Evolutionary conservation across 1,284 basidiomycete genomes (phyloP).

Genomic region (Laetiporus sulphureus): DNA sequence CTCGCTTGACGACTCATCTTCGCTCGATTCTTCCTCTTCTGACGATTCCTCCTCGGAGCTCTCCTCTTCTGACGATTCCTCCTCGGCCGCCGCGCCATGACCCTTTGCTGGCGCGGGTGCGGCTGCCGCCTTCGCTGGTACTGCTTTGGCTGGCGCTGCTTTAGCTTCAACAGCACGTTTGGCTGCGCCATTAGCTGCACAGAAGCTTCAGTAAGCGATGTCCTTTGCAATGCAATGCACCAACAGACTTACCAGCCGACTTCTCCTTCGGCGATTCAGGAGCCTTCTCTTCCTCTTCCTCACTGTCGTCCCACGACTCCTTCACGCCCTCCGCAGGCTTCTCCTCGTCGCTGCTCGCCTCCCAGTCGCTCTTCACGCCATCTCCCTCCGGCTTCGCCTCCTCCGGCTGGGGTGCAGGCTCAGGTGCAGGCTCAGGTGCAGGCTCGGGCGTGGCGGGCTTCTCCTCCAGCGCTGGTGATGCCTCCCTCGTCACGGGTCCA

Average conservation of each 20-base stretch:
- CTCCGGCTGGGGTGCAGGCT: slow-evolving; percentile 13
- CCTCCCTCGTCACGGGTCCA: slow-evolving; percentile 29
- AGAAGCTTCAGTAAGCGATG: background rate
- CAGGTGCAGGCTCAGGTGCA: slow-evolving; percentile 26
- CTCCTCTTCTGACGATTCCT: slow-evolving; percentile 21
- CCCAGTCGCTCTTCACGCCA: slow-evolving; percentile 79
- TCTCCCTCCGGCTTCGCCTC: slow-evolving; percentile 22
- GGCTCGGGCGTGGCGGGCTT: slow-evolving; percentile 47
- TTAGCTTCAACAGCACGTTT: too few species aligned
- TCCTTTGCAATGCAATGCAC: background rate
- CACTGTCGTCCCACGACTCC: slow-evolving; percentile 85
- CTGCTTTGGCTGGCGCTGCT: slow-evolving; percentile 23
- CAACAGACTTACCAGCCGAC: slow-evolving; percentile 8
- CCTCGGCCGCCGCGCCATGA: slow-evolving; percentile 20
- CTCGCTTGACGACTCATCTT: slow-evolving; percentile 34
- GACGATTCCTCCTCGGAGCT: slow-evolving; percentile 16
- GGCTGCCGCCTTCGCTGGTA: slow-evolving; percentile 23
- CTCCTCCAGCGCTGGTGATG: slow-evolving; percentile 37
- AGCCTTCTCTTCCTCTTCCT: slow-evolving; percentile 51
- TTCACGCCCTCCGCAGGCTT: slow-evolving; percentile 42
- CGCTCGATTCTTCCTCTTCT: slow-evolving; percentile 33
- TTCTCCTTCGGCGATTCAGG: slow-evolving; percentile 13
- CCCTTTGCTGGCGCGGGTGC: slow-evolving; percentile 21
- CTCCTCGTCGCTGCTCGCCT: slow-evolving; percentile 55
- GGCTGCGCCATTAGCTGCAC: slow-evolving; percentile 4